Percentiles rank a stretch among this genome's conserved stretches.
Conservation (phyloP, 805 yeast species). For the Dipodascus geniculatus region DNA sequence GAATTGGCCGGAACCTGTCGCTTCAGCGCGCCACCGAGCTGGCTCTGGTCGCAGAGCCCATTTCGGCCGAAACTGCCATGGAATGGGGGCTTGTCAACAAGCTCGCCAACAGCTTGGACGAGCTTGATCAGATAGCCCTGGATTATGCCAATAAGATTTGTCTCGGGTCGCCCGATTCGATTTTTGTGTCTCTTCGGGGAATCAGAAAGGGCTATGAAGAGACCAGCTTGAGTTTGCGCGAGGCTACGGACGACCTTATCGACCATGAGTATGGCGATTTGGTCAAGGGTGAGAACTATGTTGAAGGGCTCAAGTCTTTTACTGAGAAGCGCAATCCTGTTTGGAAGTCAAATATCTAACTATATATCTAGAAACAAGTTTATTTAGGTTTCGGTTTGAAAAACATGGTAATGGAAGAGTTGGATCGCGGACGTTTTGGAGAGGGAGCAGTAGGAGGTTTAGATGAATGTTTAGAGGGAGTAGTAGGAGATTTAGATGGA, state of each 20-base stretch:
- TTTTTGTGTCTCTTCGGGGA: constrained; percentile 13
- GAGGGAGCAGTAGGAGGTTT: too few species aligned
- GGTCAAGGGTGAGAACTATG: constrained; percentile 8
- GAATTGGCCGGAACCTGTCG: constrained; percentile 15
- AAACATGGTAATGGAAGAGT: not conserved
- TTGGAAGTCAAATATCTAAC: constrained; percentile 11
- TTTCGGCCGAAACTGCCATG: constrained; percentile 16
- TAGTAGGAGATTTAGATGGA: too few species aligned
- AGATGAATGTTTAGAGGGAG: too few species aligned
- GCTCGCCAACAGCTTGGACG: constrained; percentile 13
- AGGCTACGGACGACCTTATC: constrained; percentile 12
- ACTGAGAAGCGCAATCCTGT: constrained; percentile 16
- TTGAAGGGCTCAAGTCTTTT: constrained; percentile 18
- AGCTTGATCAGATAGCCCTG: constrained; percentile 16
- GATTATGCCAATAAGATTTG: constrained; percentile 12
- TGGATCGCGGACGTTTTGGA: too few species aligned
- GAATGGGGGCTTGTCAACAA: constrained; percentile 18
- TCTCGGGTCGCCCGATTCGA: constrained; percentile 19
- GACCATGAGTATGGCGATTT: constrained; percentile 9
- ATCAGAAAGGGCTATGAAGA: constrained; percentile 16
- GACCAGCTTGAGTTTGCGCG: constrained; percentile 9
- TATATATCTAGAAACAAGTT: too few species aligned
- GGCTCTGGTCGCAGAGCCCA: constrained; percentile 19
- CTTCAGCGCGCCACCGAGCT: constrained; percentile 18
- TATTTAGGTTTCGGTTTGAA: not conserved